Conservation (phyloP, 257 asterid genomes). For the Capsicum baccatum region DNA sequence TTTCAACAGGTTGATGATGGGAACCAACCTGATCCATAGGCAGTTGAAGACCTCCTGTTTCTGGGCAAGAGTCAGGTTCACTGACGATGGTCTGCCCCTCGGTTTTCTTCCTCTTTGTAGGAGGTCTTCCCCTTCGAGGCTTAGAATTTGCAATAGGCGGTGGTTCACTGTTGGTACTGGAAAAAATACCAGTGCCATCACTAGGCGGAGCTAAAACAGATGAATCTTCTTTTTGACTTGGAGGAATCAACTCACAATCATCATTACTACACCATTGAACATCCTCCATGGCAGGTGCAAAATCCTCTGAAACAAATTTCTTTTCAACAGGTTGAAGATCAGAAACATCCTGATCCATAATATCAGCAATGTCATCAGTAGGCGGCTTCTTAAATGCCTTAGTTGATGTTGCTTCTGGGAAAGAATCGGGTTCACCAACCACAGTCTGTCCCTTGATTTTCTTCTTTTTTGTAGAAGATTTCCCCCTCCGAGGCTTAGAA, state of each 20-base stretch:
- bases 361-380: neutral
- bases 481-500: constrained; percentile 26
- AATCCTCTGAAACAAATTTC: constrained; percentile 20
- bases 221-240: constrained; percentile 33
- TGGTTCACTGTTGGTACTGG: constrained; percentile 30
- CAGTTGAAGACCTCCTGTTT: too few species aligned
- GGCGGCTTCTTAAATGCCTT: neutral
- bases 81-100: constrained; percentile 51
- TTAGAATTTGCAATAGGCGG: constrained; percentile 33
- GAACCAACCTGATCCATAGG: constrained; percentile 31
- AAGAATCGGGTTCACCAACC: constrained; percentile 42
- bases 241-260: constrained; percentile 31
- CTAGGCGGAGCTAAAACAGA: constrained; percentile 25
- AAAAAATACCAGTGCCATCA: constrained; percentile 37
- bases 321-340: constrained; percentile 33
- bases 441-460: constrained; percentile 27
- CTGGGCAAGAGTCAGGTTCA: constrained; percentile 52
- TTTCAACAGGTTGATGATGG: constrained; percentile 33
- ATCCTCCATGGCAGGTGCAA: constrained; percentile 19
- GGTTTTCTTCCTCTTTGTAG: constrained; percentile 31
- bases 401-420: constrained; percentile 43
- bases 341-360: constrained; percentile 10
- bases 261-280: neutral
- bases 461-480: constrained; percentile 33
- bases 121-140: constrained; percentile 28